Evolutionary conservation across 352 stramenopile species (phyloP), one percentile per base, ranked within the genome.

Genomic region (Phytophthora citricola): DNA sequence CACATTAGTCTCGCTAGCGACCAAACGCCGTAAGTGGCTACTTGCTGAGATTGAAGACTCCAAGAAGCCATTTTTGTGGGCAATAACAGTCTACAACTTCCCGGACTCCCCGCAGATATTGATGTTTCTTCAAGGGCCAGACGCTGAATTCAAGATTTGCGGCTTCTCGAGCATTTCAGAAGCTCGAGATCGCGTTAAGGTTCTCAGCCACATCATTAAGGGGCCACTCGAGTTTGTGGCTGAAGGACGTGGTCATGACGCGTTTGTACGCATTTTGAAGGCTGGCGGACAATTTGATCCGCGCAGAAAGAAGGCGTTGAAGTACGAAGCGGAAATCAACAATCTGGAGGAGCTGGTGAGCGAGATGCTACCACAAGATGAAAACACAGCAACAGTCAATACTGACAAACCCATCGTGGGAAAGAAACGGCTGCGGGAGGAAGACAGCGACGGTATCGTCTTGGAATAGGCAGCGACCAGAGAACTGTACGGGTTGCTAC

Each of bases 311-410:
- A 34, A 46, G 29, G 4, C 46, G 29, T 3, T 24, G 2, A 45
- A 29, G 20, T 63, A 63, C 15, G 12, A 63, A 50, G 34, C 45
- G n/a, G 45, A 63, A 26, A 56, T 49, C 8, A 29, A 32, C 26
- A 26, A 34, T 2, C 56, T 63, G 11, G 45, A 26, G 3, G 20
- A 48, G 12, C 53, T 60, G 5, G 8, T 49, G 45, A 45, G 26
- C 22, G 27, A 11, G 20, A 29, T 32, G n/a, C 31, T 56, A 36
- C 14, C 47, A 10, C 47, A 40, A 29, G 47, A 54, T 29, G 45
- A 54, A 41, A 52, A 24, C 40, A 49, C 27, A 8, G 10, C 24
- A 41, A 41, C 29, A 5, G n/a, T 29, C 5, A 54, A 54, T 32
- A 4, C 10, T 17, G 29, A 14, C 27, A 40, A 17, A 4, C 38